A percentile compares a stretch with the other conserved stretches of the same genome.
These are phyloP conservation scores for Acacia pycnantha DNA, from an alignment of 331 rosid species.

Conservation along the genomic window DNA sequence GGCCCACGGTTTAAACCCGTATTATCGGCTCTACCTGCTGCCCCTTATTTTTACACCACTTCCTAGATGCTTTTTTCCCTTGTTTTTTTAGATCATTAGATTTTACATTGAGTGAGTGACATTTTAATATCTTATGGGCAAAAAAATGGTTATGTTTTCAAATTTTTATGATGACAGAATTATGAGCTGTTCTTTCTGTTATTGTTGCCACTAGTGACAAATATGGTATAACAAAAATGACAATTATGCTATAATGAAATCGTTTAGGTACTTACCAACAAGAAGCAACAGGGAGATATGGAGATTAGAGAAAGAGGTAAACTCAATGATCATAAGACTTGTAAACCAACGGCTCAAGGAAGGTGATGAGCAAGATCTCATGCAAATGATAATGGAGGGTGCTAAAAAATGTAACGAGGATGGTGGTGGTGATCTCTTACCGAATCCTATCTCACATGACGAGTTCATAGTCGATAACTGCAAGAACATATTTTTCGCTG, in stretches of 20 bases:
- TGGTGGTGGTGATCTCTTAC: conserved; percentile 12
- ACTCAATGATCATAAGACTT: conserved; percentile 40
- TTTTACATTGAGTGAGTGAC: no score
- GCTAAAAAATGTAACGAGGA: conserved; percentile 38
- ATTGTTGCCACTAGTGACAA: neutral
- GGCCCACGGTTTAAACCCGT: no score
- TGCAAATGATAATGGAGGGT: conserved; percentile 73
- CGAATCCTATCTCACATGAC: conserved; percentile 34
- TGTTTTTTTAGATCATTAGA: no score
- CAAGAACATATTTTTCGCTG: conserved; percentile 39
- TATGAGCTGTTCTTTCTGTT: neutral
- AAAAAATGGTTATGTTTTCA: no score
- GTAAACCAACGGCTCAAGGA: conserved; percentile 41
- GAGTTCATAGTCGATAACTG: conserved; percentile 68
- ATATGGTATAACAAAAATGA: neutral
- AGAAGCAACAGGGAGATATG: conserved; percentile 47
- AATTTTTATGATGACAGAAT: no score
- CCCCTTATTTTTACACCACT: no score
- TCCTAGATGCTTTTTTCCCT: no score
- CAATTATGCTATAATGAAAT: neutral
- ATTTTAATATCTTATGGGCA: no score
- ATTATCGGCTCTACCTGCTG: no score
- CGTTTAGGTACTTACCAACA: conserved; percentile 49
- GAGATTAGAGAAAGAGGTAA: conserved; percentile 57
- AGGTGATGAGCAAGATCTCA: conserved; percentile 50